Conservation (phyloP, 1,139 yeast species). For the Yamadazyma oceani region DNA sequence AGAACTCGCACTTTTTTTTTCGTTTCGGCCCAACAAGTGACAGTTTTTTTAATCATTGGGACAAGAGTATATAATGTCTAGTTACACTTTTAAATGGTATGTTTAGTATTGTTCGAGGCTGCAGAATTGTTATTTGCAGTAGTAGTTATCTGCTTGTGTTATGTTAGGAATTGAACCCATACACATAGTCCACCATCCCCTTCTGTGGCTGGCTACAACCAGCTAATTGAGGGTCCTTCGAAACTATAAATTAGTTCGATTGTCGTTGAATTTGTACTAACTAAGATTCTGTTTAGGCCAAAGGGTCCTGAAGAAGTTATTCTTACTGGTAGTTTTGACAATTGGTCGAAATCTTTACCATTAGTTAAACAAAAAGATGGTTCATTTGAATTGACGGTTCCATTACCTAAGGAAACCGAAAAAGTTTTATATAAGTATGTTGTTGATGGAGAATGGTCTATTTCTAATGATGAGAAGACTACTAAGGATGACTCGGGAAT, state of each 20-base stretch:
- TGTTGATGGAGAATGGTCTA: slow-evolving; percentile 72
- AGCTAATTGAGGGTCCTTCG: too few species aligned
- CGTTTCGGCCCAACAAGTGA: slow-evolving; percentile 1
- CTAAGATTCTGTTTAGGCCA: slow-evolving; percentile 52
- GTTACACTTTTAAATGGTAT: slow-evolving; percentile 33
- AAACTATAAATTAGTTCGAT: too few species aligned
- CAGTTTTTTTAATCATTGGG: neutral
- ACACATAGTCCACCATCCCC: too few species aligned
- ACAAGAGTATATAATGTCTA: slow-evolving; percentile 21
- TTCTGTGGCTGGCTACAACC: too few species aligned
- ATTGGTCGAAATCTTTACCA: slow-evolving; percentile 64
- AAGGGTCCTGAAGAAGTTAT: slow-evolving; percentile 70
- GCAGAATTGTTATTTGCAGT: too few species aligned
- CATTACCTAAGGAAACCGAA: slow-evolving; percentile 41
- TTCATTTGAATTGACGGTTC: slow-evolving; percentile 59
- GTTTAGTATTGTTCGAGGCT: slow-evolving; percentile 12
- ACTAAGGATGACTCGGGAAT: slow-evolving; percentile 54
- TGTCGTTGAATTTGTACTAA: slow-evolving; percentile 15
- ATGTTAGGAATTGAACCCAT: too few species aligned
- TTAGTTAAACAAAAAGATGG: slow-evolving; percentile 63
- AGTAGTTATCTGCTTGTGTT: too few species aligned
- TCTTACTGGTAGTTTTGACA: slow-evolving; percentile 76
- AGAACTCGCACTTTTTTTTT: neutral
- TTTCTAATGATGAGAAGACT: slow-evolving; percentile 45
- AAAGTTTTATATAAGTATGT: slow-evolving; percentile 64